Evolutionary conservation across 1,139 yeast species (phyloP).

Genomic region (Geotrichum restrictum): DNA sequence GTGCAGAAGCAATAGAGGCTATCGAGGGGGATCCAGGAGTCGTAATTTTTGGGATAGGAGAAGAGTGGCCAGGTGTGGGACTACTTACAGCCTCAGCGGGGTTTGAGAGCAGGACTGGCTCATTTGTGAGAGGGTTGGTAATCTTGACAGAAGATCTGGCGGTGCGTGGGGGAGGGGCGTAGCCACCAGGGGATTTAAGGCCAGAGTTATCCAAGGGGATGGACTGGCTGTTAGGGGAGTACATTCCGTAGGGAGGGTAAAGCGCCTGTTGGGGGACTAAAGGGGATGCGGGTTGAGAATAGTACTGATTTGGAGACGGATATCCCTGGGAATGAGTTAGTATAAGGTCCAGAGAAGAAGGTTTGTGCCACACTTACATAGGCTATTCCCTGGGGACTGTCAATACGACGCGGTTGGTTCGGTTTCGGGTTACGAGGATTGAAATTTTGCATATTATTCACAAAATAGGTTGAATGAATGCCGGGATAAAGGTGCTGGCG

Average conservation of each 20-base stretch:
- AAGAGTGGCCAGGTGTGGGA: slow-evolving; percentile 16
- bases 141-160: slow-evolving; percentile 20
- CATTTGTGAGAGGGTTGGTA: slow-evolving; percentile 22
- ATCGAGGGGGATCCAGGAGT: slow-evolving; percentile 21
- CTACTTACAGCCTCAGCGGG: slow-evolving; percentile 15
- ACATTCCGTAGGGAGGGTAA: slow-evolving; percentile 15
- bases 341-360: background rate
- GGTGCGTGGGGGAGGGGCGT: slow-evolving; percentile 18
- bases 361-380: background rate
- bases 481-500: background rate
- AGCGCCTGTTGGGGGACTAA: slow-evolving; percentile 9
- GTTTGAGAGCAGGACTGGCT: slow-evolving; percentile 21
- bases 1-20: slow-evolving; percentile 23
- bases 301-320: slow-evolving; percentile 14
- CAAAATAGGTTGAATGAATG: background rate
- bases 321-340: slow-evolving; percentile 10
- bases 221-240: slow-evolving; percentile 16
- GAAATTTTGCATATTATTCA: slow-evolving; percentile 14
- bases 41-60: slow-evolving; percentile 17
- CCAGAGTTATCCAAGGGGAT: slow-evolving; percentile 16
- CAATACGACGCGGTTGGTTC: slow-evolving; percentile 12
- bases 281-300: slow-evolving; percentile 13
- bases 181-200: slow-evolving; percentile 15
- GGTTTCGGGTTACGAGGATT: slow-evolving; percentile 19
- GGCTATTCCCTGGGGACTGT: slow-evolving; percentile 13